These are phyloP conservation scores for Leccinum boreale DNA, from an alignment of 768 basidiomycete species.

Conservation along the genomic window DNA sequence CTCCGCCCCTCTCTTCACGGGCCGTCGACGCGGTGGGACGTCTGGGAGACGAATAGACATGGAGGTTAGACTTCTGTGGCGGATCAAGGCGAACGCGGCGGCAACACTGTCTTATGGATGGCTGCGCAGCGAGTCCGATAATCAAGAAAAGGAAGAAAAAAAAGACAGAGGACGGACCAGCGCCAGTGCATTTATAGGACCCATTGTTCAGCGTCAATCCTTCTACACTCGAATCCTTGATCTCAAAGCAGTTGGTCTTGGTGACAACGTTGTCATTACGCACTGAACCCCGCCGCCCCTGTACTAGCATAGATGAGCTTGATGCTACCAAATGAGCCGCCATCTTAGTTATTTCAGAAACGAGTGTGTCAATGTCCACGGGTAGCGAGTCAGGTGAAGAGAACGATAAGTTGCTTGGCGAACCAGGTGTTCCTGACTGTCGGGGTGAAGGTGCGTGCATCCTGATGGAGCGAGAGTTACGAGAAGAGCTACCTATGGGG, in stretches of 20 bases:
- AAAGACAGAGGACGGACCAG: conserved; percentile 6
- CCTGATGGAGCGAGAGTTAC: conserved; percentile 1
- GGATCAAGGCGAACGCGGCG: background rate
- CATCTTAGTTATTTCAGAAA: background rate
- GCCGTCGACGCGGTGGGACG: background rate
- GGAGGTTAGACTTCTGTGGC: background rate
- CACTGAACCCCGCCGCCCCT: background rate
- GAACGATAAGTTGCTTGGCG: background rate
- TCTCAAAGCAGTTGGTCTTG: conserved; percentile 2
- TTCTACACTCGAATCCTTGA: background rate
- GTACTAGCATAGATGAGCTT: background rate
- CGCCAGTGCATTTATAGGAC: conserved; percentile 2
- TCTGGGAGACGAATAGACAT: too few species aligned
- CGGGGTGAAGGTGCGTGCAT: conserved; percentile 6
- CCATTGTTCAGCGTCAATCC: conserved; percentile 12
- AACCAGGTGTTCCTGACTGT: background rate
- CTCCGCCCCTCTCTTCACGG: background rate
- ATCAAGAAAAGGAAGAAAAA: background rate
- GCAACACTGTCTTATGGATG: conserved; percentile 4
- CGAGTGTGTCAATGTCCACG: background rate
- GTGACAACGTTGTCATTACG: background rate
- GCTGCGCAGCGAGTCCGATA: background rate
- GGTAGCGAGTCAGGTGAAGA: background rate
- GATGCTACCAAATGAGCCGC: background rate
- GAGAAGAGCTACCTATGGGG: background rate